Evolutionary conservation across 306 rosid genomes (phyloP).

Genomic region (Acacia melanoxylon): DNA sequence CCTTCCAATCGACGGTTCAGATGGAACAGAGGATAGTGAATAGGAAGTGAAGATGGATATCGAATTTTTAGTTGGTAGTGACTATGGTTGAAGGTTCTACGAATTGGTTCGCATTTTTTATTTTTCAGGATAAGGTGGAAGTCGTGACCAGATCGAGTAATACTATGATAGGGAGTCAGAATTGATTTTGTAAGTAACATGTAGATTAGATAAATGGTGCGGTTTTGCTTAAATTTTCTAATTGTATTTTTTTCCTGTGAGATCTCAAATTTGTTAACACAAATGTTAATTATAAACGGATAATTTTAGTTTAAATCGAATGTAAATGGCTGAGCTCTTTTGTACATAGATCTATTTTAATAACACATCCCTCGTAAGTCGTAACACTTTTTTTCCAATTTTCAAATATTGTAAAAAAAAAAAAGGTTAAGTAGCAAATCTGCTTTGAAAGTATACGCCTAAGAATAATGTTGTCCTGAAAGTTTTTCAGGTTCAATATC

Average conservation of each 20-base stretch:
- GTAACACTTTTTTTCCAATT: too few species aligned
- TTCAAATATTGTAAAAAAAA: too few species aligned
- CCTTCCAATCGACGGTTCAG: constrained; percentile 66
- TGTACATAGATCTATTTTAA: too few species aligned
- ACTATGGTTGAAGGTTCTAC: constrained; percentile 27
- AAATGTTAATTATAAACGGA: neutral
- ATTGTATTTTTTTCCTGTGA: neutral
- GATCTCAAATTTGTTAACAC: neutral
- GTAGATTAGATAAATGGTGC: constrained; percentile 35
- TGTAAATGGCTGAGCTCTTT: too few species aligned
- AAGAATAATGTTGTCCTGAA: too few species aligned
- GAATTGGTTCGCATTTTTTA: constrained; percentile 24
- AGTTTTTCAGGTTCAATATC: too few species aligned
- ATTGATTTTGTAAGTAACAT: constrained; percentile 2
- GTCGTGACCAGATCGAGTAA: neutral
- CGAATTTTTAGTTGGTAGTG: constrained; percentile 44
- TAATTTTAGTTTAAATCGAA: neutral
- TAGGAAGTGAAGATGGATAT: constrained; percentile 46
- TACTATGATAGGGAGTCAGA: constrained; percentile 19
- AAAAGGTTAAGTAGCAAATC: too few species aligned
- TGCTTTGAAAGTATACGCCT: too few species aligned
- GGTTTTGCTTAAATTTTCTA: constrained; percentile 26
- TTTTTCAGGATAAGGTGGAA: constrained; percentile 7
- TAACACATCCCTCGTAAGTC: too few species aligned
- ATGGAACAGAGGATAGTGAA: constrained; percentile 57